Base-by-base conservation (phyloP, 106 monocot species). In the Dendrobium chrysotoxum region DNA sequence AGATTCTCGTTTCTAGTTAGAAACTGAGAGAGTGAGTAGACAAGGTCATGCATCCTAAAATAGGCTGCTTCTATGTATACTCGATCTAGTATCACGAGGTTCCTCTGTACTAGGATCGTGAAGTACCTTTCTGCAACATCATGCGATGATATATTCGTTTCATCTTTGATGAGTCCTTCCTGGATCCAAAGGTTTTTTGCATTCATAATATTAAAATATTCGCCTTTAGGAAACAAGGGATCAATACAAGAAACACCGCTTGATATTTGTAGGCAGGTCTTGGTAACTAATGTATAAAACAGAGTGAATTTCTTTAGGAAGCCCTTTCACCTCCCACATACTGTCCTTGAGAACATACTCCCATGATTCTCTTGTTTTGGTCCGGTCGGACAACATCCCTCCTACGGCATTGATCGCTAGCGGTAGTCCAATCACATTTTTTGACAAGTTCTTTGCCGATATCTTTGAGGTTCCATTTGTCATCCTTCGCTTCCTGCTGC, bases 211-310 rank as follows among this genome's bases (percentile, higher is more conserved):
- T 0, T 7, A 7, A 46, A 35, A 35, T 35, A 6, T 11, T 35
- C 2, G 23, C 58, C 81, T 4, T 71, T 47, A 7, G 82, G 86
- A 57, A 82, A 86, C 50, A 86, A 71, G 0, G 79, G 79, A 82
- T 18, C 47, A 82, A 26, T 86, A 86, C 8, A 86, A 17, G 40
- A 86, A 82, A 28, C 82, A 86, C 4, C 39, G 79, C 53, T 82
- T 86, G 4, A 86, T 50, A 53, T 79, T 25, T 0, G 40, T 6
- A 5, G 74, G 76, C 53, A 82, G 75, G 18, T 75, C 53, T 53
- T 79, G 46, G 44, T 82, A 86, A 45, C 79, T 82, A 25, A 86
- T 5, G n/a, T 75, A 76, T 1, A 86, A 21, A 7, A 40, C 75
- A 7, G n/a, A 25, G 75, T 41, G 65, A 0, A 79, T 64, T 9